Evolutionary conservation across 2,329 filamentous ascomycete genomes (phyloP).

Genomic region (Colletotrichum sojae): DNA sequence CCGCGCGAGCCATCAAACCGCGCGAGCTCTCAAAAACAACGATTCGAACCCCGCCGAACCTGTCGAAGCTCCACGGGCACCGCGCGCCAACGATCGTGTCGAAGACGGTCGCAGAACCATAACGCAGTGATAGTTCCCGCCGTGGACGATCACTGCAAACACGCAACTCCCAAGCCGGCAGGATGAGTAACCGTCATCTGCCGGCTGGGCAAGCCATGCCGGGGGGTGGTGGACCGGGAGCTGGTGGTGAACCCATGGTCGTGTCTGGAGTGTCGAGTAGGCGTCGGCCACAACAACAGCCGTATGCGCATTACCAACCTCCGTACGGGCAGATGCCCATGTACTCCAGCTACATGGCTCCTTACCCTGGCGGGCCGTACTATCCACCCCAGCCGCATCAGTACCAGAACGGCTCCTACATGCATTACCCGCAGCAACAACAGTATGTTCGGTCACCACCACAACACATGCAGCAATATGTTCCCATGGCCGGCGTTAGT

Average conservation of each 20-base stretch:
- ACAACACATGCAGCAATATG: slow-evolving; percentile 68
- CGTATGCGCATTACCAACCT: slow-evolving; percentile 47
- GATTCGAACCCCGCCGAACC: slow-evolving; percentile 10
- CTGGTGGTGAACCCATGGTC: slow-evolving; percentile 50
- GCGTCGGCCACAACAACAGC: slow-evolving; percentile 55
- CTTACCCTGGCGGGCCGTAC: slow-evolving; percentile 60
- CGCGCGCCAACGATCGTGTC: slow-evolving; percentile 30
- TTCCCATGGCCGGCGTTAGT: slow-evolving; percentile 64
- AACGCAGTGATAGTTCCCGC: slow-evolving; percentile 41
- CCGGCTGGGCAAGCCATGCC: slow-evolving; percentile 79
- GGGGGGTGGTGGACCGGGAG: slow-evolving; percentile 52
- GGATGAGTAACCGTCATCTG: slow-evolving; percentile 84
- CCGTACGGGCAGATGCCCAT: slow-evolving; percentile 52
- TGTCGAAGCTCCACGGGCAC: slow-evolving; percentile 36
- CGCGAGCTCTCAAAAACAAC: slow-evolving; percentile 13
- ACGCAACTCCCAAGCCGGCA: slow-evolving; percentile 73
- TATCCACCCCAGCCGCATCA: slow-evolving; percentile 72
- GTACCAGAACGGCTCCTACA: slow-evolving; percentile 69
- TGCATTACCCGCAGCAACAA: slow-evolving; percentile 59
- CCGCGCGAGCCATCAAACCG: slow-evolving; percentile 25
- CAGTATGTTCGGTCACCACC: slow-evolving; percentile 65
- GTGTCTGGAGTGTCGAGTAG: slow-evolving; percentile 51
- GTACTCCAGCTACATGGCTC: slow-evolving; percentile 65
- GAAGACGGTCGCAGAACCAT: slow-evolving; percentile 30
- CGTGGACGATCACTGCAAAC: slow-evolving; percentile 43